These are phyloP conservation scores for Xylariaceae sp. DNA, from an alignment of 2,329 filamentous ascomycete species.

Conservation along the genomic window DNA sequence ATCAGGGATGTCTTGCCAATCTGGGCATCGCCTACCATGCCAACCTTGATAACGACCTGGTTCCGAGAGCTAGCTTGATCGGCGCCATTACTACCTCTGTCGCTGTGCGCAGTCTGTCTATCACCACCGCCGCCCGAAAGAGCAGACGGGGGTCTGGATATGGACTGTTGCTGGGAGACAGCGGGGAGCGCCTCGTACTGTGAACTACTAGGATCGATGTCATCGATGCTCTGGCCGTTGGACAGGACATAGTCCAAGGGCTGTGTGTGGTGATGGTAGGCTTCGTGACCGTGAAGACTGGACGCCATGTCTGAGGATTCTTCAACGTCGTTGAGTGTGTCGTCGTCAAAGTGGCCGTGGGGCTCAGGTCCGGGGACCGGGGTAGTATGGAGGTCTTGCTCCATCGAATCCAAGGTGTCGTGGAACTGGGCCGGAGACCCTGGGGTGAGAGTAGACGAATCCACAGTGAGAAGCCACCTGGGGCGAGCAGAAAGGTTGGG, in stretches of 20 bases:
- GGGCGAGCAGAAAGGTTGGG: slow-evolving; percentile 5
- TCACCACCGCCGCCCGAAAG: slow-evolving; percentile 41
- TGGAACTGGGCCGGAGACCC: slow-evolving; percentile 49
- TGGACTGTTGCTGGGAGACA: slow-evolving; percentile 35
- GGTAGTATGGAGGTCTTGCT: slow-evolving; percentile 35
- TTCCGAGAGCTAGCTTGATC: slow-evolving; percentile 49
- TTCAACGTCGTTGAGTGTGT: slow-evolving; percentile 47
- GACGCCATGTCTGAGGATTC: slow-evolving; percentile 38
- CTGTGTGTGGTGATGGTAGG: slow-evolving; percentile 42
- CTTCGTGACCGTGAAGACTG: slow-evolving; percentile 24
- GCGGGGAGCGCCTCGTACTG: slow-evolving; percentile 46
- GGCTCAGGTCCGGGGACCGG: slow-evolving; percentile 11
- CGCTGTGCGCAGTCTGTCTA: slow-evolving; percentile 38
- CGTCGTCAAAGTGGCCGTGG: slow-evolving; percentile 44
- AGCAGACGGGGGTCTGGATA: slow-evolving; percentile 52
- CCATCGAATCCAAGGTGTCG: slow-evolving; percentile 50
- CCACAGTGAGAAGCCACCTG: slow-evolving; percentile 36
- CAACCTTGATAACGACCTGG: slow-evolving; percentile 95
- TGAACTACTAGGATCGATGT: slow-evolving; percentile 38
- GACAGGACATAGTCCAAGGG: slow-evolving; percentile 47
- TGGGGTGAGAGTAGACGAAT: slow-evolving; percentile 45
- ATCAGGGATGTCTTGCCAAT: slow-evolving; percentile 99
- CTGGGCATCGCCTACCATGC: slow-evolving; percentile 98
- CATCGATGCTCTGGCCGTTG: slow-evolving; percentile 30
- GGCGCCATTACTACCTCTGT: slow-evolving; percentile 39